Evolutionary conservation across 345 rosid genomes (phyloP).

Genomic region (Brassica juncea): DNA sequence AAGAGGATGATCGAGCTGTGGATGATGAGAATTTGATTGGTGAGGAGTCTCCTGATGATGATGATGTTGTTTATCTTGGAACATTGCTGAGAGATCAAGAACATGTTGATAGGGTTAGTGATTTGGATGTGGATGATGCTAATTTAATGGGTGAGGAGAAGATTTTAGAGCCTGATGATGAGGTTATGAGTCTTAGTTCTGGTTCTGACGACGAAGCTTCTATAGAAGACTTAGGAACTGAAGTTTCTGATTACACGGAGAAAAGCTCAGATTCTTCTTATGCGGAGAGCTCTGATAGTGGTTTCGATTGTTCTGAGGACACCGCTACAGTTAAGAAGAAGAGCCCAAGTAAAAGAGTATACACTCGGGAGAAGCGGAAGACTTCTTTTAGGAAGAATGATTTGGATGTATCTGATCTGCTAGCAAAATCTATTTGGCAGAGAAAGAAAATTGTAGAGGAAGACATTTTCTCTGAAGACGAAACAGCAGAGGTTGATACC

Average conservation of each 20-base stretch:
- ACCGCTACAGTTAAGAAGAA: slow-evolving; percentile 14
- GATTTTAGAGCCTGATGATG: not conserved
- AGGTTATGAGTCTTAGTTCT: slow-evolving; percentile 21
- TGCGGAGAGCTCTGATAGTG: slow-evolving; percentile 28
- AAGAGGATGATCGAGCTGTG: slow-evolving; percentile 1
- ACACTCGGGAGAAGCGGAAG: not conserved
- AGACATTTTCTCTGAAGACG: not conserved
- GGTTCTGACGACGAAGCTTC: not conserved
- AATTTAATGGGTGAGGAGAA: not conserved
- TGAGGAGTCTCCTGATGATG: not conserved
- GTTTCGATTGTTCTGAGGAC: slow-evolving; percentile 30
- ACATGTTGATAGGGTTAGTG: not conserved
- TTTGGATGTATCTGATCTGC: slow-evolving; percentile 10
- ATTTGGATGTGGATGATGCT: not conserved
- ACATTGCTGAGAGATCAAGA: not conserved
- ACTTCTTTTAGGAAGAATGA: not conserved
- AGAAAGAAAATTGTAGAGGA: slow-evolving; percentile 5
- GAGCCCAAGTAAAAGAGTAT: not conserved
- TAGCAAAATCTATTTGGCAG: slow-evolving; percentile 32
- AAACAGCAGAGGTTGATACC: not conserved
- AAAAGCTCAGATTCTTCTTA: slow-evolving; percentile 19
- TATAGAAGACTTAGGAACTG: slow-evolving; percentile 10
- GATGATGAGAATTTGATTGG: not conserved
- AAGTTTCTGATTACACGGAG: slow-evolving; percentile 13
- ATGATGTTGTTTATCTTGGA: not conserved